Evolutionary conservation across 2,329 filamentous ascomycete species (phyloP).

Genomic region (Daldinia sp.): DNA sequence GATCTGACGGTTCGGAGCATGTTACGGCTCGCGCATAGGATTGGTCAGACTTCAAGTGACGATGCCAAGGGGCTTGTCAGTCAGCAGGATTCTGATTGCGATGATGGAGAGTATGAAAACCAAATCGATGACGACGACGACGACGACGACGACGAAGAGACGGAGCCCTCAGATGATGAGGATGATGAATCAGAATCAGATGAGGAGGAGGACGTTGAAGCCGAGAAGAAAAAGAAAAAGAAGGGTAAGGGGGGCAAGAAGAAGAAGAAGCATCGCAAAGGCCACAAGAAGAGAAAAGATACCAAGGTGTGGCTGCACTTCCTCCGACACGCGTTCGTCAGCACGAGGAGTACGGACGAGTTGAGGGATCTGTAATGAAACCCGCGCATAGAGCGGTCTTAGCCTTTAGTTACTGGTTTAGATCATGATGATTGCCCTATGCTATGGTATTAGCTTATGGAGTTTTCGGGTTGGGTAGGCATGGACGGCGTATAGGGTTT

Average conservation of each 20-base stretch:
- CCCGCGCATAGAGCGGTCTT: no score
- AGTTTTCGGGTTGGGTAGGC: no score
- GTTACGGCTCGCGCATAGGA: slow-evolving; percentile 81
- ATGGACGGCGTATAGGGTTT: no score
- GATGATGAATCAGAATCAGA: slow-evolving; percentile 45
- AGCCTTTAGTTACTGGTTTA: background rate
- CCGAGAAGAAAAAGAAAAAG: slow-evolving; percentile 63
- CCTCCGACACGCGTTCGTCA: slow-evolving; percentile 81
- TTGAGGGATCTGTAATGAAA: slow-evolving; percentile 60
- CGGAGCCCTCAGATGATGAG: slow-evolving; percentile 40
- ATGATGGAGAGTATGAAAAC: slow-evolving; percentile 42
- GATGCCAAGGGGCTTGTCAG: slow-evolving; percentile 1
- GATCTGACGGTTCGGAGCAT: slow-evolving; percentile 89
- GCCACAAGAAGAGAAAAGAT: slow-evolving; percentile 63
- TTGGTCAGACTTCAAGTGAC: slow-evolving; percentile 64
- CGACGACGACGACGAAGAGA: slow-evolving; percentile 45
- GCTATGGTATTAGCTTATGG: no score
- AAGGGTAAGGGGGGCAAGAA: slow-evolving; percentile 59
- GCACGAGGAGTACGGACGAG: slow-evolving; percentile 74
- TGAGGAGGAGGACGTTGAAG: slow-evolving; percentile 36
- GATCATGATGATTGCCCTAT: background rate
- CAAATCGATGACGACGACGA: slow-evolving; percentile 38
- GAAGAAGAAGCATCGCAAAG: slow-evolving; percentile 63
- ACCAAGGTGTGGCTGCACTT: slow-evolving; percentile 84
- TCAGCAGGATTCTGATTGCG: background rate